These are phyloP conservation scores for Blastobotrys terrestris DNA, from an alignment of 805 yeast species.

Conservation along the genomic window DNA sequence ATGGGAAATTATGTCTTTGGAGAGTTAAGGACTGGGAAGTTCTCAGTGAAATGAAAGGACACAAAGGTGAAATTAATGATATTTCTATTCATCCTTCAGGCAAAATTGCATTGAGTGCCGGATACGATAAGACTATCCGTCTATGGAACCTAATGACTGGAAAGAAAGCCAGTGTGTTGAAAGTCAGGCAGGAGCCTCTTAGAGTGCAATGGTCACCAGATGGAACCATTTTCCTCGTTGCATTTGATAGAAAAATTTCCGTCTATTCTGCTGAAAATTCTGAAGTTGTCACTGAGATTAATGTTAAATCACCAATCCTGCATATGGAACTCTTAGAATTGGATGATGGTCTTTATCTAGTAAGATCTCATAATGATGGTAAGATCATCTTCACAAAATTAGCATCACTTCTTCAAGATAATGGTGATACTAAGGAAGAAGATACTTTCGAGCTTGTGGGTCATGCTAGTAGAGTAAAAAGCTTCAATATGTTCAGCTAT, in stretches of 20 bases:
- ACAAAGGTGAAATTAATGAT: constrained; percentile 75
- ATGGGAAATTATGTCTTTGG: constrained; percentile 88
- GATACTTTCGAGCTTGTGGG: constrained; percentile 42
- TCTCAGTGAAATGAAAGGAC: constrained; percentile 84
- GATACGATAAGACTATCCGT: constrained; percentile 75
- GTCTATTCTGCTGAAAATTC: constrained; percentile 62
- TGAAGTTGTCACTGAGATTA: constrained; percentile 43
- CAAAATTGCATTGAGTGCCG: constrained; percentile 82
- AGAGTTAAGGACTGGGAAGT: constrained; percentile 96
- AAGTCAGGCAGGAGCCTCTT: constrained; percentile 29
- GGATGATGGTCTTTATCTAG: constrained; percentile 54
- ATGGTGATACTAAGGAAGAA: constrained; percentile 20
- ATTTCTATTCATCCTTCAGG: constrained; percentile 87
- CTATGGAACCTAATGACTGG: constrained; percentile 97
- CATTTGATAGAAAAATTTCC: constrained; percentile 56
- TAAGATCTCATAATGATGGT: constrained; percentile 70
- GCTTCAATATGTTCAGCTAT: constrained; percentile 42
- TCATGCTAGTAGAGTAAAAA: constrained; percentile 82
- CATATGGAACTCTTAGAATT: constrained; percentile 46
- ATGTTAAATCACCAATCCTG: constrained; percentile 52
- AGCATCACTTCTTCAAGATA: constrained; percentile 24
- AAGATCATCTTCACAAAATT: constrained; percentile 46
- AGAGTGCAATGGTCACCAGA: constrained; percentile 48
- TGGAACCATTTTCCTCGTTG: constrained; percentile 75
- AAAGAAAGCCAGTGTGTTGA: constrained; percentile 81